phyloP scores from a whole-genome alignment of 306 rosid species.

The Ziziphus jujuba region DNA sequence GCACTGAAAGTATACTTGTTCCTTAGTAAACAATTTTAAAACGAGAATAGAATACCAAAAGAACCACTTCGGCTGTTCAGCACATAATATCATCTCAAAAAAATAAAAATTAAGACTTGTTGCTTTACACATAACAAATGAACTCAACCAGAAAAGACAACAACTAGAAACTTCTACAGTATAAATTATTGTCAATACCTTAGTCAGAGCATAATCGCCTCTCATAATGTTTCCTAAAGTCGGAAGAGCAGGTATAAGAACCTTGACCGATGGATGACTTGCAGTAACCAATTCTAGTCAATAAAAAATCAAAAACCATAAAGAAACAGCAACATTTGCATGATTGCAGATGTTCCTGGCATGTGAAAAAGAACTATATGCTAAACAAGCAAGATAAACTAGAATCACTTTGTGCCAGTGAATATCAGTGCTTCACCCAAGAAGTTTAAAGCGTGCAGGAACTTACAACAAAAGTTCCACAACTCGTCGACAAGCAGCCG shows the following conservation, averaged over 20 bases:
- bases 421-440: neutral
- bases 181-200: constrained; percentile 37
- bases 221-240: constrained; percentile 62
- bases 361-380: neutral
- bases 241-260: constrained; percentile 65
- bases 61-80: no score
- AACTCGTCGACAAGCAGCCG: constrained; percentile 54
- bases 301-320: neutral
- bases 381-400: neutral
- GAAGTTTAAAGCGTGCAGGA: neutral
- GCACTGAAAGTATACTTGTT: no score
- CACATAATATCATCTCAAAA: no score
- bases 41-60: no score
- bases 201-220: constrained; percentile 65
- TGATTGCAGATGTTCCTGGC: neutral
- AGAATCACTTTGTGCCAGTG: neutral
- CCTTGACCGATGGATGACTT: constrained; percentile 58
- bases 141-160: no score
- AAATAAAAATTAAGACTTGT: no score
- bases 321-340: neutral
- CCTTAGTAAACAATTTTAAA: no score
- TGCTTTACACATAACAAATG: no score
- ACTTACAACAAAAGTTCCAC: constrained; percentile 61
- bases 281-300: constrained; percentile 24
- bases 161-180: no score